Base-by-base conservation (phyloP, 495 filamentous ascomycete genomes). In the Hypoxylon lienhwacheense region DNA sequence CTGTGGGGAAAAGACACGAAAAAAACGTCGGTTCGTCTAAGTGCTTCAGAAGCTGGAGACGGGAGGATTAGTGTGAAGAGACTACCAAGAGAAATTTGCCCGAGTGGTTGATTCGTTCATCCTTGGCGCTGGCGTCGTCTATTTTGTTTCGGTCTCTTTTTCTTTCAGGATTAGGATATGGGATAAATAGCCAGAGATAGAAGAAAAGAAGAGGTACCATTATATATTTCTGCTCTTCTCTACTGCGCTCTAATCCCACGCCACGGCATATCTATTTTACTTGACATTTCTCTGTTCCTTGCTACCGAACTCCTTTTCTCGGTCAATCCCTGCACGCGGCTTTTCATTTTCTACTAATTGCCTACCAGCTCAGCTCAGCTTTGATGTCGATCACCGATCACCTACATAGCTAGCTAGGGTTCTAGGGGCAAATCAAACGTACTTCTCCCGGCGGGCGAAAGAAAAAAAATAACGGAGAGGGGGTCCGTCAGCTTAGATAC, bases 341-440 rank as follows among this genome's bases (percentile, higher is more conserved):
- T 34, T 2, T 41, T 21, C 26, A 5, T 25, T 40, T 39, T 50
- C n/a, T n/a, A n/a, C n/a, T n/a, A n/a, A n/a, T n/a, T n/a, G n/a
- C n/a, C n/a, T n/a, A n/a, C n/a, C n/a, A n/a, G 25, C 33, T 49
- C 36, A 43, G 45, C 29, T 57, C 16, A 46, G 44, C 39, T 40
- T n/a, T n/a, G n/a, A n/a, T 50, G 32, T 49, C 29, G 45, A 56
- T 50, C 46, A 22, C 16, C 46, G 31, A 49, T 55, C n/a, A n/a
- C n/a, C n/a, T n/a, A n/a, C n/a, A n/a, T n/a, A n/a, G n/a, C n/a
- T n/a, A n/a, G n/a, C n/a, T 31, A 47, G 11, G 26, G 10, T 26
- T 12, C 32, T 16, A 42, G 52, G 24, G 40, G 40, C 37, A 8
- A 41, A 14, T 41, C 37, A 19, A 41, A 12, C 21, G n/a, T n/a